These are phyloP conservation scores for Trichoderma koningii DNA, from an alignment of 2,329 filamentous ascomycete species.

Conservation along the genomic window DNA sequence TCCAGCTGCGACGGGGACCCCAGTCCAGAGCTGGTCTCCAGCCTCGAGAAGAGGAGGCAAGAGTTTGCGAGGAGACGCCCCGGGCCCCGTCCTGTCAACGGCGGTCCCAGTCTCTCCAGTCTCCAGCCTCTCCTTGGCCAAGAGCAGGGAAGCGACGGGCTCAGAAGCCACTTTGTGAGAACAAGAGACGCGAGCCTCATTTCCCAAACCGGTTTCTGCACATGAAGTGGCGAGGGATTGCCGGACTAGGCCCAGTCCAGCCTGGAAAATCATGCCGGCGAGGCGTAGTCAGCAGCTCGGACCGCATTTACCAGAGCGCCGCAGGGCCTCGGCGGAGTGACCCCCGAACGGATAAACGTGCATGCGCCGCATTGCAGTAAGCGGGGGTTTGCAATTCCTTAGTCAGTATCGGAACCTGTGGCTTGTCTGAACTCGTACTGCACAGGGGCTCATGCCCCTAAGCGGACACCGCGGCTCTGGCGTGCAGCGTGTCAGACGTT, in stretches of 20 bases:
- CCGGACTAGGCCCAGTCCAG: slow-evolving; percentile 7
- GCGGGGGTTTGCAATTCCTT: background rate
- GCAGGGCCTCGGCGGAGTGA: slow-evolving; percentile 6
- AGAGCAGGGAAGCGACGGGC: background rate
- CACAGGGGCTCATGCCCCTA: background rate
- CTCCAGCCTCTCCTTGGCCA: too few species aligned
- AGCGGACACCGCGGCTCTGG: background rate
- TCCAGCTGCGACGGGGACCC: background rate
- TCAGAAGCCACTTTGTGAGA: background rate
- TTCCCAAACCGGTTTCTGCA: slow-evolving; percentile 19
- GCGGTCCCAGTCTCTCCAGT: too few species aligned
- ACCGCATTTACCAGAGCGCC: slow-evolving; percentile 24
- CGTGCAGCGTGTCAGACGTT: background rate
- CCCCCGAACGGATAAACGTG: background rate
- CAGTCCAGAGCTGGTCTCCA: background rate
- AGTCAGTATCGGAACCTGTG: too few species aligned
- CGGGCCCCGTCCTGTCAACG: background rate
- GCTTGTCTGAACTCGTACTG: too few species aligned
- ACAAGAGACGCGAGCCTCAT: slow-evolving; percentile 19
- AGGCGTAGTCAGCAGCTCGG: slow-evolving; percentile 21
- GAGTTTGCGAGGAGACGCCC: slow-evolving; percentile 7
- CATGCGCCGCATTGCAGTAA: too few species aligned
- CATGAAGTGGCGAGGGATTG: slow-evolving; percentile 19
- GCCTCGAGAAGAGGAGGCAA: background rate
- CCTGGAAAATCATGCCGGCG: background rate